Evolutionary conservation across 2,329 filamentous ascomycete species (phyloP).

Genomic region (Verruconis gallopava): DNA sequence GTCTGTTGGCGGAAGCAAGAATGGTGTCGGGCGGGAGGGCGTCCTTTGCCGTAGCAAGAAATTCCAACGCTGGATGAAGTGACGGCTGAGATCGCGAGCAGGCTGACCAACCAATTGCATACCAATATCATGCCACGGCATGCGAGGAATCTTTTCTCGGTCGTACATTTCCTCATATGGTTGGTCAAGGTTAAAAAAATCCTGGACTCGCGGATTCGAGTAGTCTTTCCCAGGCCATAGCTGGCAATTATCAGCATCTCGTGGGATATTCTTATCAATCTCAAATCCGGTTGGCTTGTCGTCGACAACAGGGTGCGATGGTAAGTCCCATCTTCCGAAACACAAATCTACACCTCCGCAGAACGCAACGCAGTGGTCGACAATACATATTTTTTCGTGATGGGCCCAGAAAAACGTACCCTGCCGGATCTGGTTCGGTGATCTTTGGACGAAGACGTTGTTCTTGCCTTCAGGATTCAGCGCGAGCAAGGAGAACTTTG

Average conservation of each 20-base stretch:
- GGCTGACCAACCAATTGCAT: conserved; percentile 98
- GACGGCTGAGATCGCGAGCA: conserved; percentile 80
- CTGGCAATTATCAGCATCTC: conserved; percentile 88
- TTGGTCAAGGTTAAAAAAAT: conserved; percentile 85
- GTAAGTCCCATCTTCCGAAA: conserved; percentile 94
- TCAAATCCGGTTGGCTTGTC: conserved; percentile 96
- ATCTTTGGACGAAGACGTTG: conserved; percentile 91
- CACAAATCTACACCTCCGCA: conserved; percentile 92
- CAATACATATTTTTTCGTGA: conserved; percentile 94
- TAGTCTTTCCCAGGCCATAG: conserved; percentile 98
- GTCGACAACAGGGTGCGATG: conserved; percentile 79
- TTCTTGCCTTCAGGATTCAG: conserved; percentile 51
- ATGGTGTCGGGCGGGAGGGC: conserved; percentile 83
- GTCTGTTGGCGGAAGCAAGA: conserved; percentile 85
- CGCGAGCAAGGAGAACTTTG: conserved; percentile 90
- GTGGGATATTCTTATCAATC: conserved; percentile 53
- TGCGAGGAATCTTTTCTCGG: conserved; percentile 71
- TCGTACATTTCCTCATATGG: conserved; percentile 99
- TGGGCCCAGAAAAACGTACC: conserved; percentile 99
- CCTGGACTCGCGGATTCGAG: conserved; percentile 87
- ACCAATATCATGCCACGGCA: conserved; percentile 97
- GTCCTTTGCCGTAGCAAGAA: conserved; percentile 88
- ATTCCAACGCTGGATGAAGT: conserved; percentile 98
- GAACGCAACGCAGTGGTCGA: conserved; percentile 93
- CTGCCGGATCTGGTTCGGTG: conserved; percentile 94